Percentiles rank a stretch among this genome's conserved stretches.
Conservation (phyloP, 2,329 filamentous ascomycete genomes). For the Stenocarpella maydis region DNA sequence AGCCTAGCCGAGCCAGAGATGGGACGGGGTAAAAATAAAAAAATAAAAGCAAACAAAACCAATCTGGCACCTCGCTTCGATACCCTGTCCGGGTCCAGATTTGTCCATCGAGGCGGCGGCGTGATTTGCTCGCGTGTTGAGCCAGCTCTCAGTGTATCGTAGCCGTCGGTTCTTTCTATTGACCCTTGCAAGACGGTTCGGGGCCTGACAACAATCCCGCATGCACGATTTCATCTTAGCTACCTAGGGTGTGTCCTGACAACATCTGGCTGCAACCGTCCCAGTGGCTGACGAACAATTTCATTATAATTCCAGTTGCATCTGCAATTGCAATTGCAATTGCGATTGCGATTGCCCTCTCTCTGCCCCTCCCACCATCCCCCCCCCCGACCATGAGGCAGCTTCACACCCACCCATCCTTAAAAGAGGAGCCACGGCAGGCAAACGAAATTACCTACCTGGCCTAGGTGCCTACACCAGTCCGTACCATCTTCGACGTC, state of each 20-base stretch:
- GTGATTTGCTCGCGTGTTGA: slow-evolving; percentile 23
- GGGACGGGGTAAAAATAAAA: slow-evolving; percentile 5
- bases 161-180: background rate
- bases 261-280: background rate
- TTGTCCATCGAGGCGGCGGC: slow-evolving; percentile 9
- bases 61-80: slow-evolving; percentile 19
- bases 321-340: too few relatives aligned
- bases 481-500: background rate
- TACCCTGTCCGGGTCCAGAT: slow-evolving; percentile 8
- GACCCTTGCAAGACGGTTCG: slow-evolving; percentile 21
- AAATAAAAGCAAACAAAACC: too few relatives aligned
- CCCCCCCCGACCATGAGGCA: too few relatives aligned
- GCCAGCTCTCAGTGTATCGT: background rate
- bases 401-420: background rate
- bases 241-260: background rate
- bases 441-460: slow-evolving; percentile 2
- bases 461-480: too few relatives aligned
- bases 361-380: too few relatives aligned
- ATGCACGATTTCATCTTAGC: slow-evolving; percentile 1
- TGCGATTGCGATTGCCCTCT: background rate
- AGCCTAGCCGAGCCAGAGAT: background rate
- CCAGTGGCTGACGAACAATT: background rate
- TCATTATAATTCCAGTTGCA: background rate
- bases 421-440: background rate
- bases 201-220: too few relatives aligned